phyloP scores from a whole-genome alignment of 257 asterid species.

The Solanum corneliomulleri region DNA sequence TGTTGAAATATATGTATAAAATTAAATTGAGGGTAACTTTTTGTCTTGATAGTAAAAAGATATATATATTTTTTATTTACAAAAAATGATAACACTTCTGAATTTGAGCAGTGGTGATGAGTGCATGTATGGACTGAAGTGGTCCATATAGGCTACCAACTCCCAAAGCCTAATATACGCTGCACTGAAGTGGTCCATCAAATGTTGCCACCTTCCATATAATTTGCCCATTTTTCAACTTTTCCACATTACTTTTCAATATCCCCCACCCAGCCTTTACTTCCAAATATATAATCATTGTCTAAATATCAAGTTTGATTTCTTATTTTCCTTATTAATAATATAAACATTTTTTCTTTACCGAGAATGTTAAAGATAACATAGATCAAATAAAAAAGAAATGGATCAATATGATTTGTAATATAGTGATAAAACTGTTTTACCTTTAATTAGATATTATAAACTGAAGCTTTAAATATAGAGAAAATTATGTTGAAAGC shows the following conservation, averaged over 20 bases:
- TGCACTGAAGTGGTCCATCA: not conserved
- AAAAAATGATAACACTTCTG: not conserved
- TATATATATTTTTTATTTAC: no score
- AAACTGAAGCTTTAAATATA: rapidly evolving
- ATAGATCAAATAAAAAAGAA: no score
- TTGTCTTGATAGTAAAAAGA: no score
- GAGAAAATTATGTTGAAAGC: rapidly evolving
- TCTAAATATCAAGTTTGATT: not conserved
- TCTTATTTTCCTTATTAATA: not conserved
- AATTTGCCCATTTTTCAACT: not conserved
- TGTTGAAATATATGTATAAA: not conserved
- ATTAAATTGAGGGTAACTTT: not conserved
- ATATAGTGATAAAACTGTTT: no score
- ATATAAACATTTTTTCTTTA: no score
- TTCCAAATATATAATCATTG: not conserved
- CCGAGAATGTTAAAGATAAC: no score
- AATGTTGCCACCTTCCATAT: not conserved
- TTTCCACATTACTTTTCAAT: not conserved
- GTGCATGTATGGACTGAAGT: not conserved
- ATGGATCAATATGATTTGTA: not conserved
- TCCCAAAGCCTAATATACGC: not conserved
- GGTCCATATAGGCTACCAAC: not conserved
- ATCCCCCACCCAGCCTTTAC: not conserved
- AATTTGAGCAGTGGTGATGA: not conserved
- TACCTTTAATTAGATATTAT: rapidly evolving